Base-by-base conservation (phyloP, 2,329 filamentous ascomycete species). In the Arthrobotrys iridis region DNA sequence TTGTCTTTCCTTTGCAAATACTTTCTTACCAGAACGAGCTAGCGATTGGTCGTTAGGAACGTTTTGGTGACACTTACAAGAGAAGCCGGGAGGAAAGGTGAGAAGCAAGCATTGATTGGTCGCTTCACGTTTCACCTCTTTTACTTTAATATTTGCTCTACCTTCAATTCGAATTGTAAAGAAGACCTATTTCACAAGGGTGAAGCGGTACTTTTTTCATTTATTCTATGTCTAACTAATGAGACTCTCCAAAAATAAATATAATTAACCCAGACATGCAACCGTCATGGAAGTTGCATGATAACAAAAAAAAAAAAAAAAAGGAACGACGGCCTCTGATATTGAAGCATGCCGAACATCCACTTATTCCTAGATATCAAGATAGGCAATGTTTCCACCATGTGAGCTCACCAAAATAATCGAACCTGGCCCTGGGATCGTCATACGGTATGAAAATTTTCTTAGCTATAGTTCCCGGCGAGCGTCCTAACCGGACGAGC, bases 181-280 rank as follows among this genome's bases (percentile, higher is more conserved):
- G 30, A 37, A 24, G n/a, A n/a, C n/a, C 43, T 35, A 35, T 37
- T 33, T 30, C 37, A 26, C 26, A 5, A 11, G n/a, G 41, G 11
- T 26, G 43, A 62, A 28, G 26, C 35, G 40, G 58, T 35, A 33
- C 55, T 46, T 62, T 22, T 55, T 4, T 28, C 50, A 37, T 35
- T 35, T 41, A 62, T 37, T 48, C n/a, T 64, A 64, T 50, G 60
- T 64, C 45, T 64, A 52, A n/a, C 45, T 64, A 64, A 64, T 64
- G 43, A 37, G 20, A 18, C 10, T 24, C 46, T 3, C 10, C 26
- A 33, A 20, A 46, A 62, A 62, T 46, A 46, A 30, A 46, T 33
- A 24, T 48, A 22, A 46, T 62, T 24, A 33, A 22, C 15, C 10
- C 10, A 30, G 10, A 22, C 40, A 62, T 46, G 37, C 28, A 15